Base-by-base conservation (phyloP, 108 stramenopile species). In the Cyclostephanos invisitatus region DNA sequence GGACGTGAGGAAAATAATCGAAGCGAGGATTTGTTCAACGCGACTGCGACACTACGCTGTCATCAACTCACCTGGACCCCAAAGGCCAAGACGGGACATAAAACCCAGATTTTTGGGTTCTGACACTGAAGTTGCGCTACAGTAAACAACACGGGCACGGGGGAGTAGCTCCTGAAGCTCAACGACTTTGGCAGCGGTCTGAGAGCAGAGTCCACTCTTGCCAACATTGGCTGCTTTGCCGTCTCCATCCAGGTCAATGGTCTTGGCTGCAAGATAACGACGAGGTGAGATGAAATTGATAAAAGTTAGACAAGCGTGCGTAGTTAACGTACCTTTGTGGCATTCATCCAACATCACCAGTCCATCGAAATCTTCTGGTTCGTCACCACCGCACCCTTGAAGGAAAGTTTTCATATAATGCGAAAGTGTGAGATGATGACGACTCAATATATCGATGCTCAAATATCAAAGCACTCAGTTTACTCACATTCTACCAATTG, bases 61-160 rank as follows among this genome's bases (percentile, higher is more conserved):
- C 32, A 32, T 3, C 32, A 3, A 32, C 4, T 32, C 32, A 32
- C 32, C 25, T 54, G 53, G 9, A 25, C 88, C 88, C 86, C 86
- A 89, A 44, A 89, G 75, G 15, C 88, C 88, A 12, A 89, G 83
- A n/a, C 72, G 28, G 37, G 65, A 75, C 90, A 91, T 91, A 75
- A 89, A 91, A 25, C 85, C 87, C 29, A 91, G 81, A 67, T 88
- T 87, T 27, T 74, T 63, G 0, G 87, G 84, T 37, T 89, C 44
- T 46, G 44, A 46, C 11, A 87, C 89, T 27, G 83, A 78, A 0
- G 91, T 90, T 37, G 91, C 89, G 1, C 73, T 80, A 49, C 83
- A 87, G 73, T 89, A 90, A 0, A 92, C 86, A 15, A 90, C 76
- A 7, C 91, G 73, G 14, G 89, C 89, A 54, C 84, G 80, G 4